Percentiles rank a stretch among this genome's conserved stretches.
Conservation (phyloP, 2,329 filamentous ascomycete species). For the Xylaria sp. region DNA sequence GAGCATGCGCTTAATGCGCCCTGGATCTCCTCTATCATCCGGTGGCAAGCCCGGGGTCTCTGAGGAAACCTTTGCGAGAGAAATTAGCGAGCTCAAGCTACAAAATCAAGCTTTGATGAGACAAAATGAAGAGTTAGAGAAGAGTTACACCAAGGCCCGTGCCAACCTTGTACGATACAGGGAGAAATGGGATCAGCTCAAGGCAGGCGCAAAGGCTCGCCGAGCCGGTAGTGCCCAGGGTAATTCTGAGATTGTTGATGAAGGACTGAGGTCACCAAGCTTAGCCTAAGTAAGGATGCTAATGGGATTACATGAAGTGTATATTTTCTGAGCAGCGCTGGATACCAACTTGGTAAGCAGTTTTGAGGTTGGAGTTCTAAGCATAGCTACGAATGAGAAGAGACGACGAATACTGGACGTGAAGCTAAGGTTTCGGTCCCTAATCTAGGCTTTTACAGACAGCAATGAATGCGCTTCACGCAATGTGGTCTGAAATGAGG, state of each 20-base stretch:
- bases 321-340: not conserved
- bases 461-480: not conserved
- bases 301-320: not conserved
- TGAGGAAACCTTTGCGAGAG: conserved; percentile 60
- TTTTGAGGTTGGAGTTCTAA: not conserved
- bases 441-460: not conserved
- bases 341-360: not conserved
- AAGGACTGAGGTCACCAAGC: conserved; percentile 38
- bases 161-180: conserved; percentile 68
- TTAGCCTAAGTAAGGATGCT: conserved; percentile 22
- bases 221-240: conserved; percentile 41
- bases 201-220: conserved; percentile 69
- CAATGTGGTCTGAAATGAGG: too few species aligned
- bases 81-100: conserved; percentile 74
- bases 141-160: conserved; percentile 66
- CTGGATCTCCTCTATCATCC: conserved; percentile 62
- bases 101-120: conserved; percentile 67
- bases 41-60: conserved; percentile 49
- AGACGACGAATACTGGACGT: not conserved
- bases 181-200: conserved; percentile 70
- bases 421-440: not conserved
- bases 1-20: conserved; percentile 74
- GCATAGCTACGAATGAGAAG: not conserved
- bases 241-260: conserved; percentile 38
- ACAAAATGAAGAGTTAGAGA: conserved; percentile 75